Evolutionary conservation across 1,139 yeast genomes (phyloP).

Genomic region (Suhomyces yuchorum): DNA sequence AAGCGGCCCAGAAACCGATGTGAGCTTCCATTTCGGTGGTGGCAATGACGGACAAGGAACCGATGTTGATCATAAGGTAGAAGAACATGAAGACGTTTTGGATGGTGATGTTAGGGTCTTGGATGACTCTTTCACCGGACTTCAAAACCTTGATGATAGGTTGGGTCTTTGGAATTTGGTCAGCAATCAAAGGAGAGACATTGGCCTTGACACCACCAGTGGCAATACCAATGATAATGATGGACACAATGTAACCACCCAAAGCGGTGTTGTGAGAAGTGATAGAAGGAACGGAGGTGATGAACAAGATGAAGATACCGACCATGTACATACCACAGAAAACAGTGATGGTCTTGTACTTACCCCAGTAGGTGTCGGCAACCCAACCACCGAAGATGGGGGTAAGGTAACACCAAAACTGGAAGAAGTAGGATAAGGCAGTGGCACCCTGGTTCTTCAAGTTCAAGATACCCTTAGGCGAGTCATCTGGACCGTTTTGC

Average conservation of each 20-base stretch:
- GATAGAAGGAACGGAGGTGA: slow-evolving; percentile 71
- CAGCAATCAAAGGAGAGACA: slow-evolving; percentile 77
- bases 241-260: slow-evolving; percentile 60
- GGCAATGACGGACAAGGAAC: slow-evolving; percentile 28
- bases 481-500: slow-evolving; percentile 52
- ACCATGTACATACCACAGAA: slow-evolving; percentile 61
- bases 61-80: slow-evolving; percentile 31
- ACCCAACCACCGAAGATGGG: slow-evolving; percentile 78
- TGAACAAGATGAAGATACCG: slow-evolving; percentile 66
- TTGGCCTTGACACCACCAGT: slow-evolving; percentile 85
- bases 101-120: slow-evolving; percentile 30
- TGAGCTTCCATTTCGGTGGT: slow-evolving; percentile 28
- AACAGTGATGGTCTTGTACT: slow-evolving; percentile 65
- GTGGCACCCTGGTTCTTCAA: slow-evolving; percentile 69
- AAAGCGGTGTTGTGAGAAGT: slow-evolving; percentile 47
- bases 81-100: slow-evolving; percentile 32
- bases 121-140: slow-evolving; percentile 27
- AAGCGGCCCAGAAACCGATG: slow-evolving; percentile 35
- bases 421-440: slow-evolving; percentile 74
- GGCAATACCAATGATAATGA: slow-evolving; percentile 72
- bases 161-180: slow-evolving; percentile 51
- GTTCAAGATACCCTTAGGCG: slow-evolving; percentile 62
- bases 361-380: slow-evolving; percentile 76
- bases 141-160: slow-evolving; percentile 29
- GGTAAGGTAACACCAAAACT: slow-evolving; percentile 81